Conservation (phyloP, 2,329 filamentous ascomycete genomes). For the Elsinoe arachidis region DNA sequence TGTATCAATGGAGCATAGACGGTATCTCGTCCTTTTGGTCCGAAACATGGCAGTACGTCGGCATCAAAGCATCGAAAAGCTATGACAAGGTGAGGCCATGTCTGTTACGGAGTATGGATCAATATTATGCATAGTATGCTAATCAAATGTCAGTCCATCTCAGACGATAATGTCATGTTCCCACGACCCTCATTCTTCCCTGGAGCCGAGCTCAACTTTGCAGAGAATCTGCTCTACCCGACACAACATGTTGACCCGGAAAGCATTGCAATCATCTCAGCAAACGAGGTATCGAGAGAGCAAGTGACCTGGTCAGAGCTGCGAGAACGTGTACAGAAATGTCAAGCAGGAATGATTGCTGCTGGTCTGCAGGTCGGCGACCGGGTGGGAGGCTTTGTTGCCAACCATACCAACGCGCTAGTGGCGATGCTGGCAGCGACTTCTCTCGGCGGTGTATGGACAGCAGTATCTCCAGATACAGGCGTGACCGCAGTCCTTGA, state of each 20-base stretch:
- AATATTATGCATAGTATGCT: conserved; percentile 7
- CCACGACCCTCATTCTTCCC: conserved; percentile 81
- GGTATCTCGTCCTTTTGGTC: conserved; percentile 73
- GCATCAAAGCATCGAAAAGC: conserved; percentile 57
- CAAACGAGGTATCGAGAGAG: conserved; percentile 63
- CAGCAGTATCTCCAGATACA: conserved; percentile 83
- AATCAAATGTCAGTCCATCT: conserved; percentile 52
- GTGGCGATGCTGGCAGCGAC: conserved; percentile 81
- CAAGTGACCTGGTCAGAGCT: conserved; percentile 69
- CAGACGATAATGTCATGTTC: conserved; percentile 62
- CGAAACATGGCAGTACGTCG: conserved; percentile 74
- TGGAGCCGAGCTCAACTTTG: conserved; percentile 76
- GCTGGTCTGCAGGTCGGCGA: conserved; percentile 55
- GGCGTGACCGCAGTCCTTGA: conserved; percentile 88
- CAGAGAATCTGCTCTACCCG: conserved; percentile 87
- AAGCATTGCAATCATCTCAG: conserved; percentile 65
- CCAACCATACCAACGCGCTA: conserved; percentile 79
- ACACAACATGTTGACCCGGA: conserved; percentile 48
- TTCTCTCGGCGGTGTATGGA: conserved; percentile 83
- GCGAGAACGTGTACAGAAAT: conserved; percentile 65
- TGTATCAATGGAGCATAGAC: conserved; percentile 78
- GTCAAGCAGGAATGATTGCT: conserved; percentile 60
- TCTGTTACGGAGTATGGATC: not conserved
- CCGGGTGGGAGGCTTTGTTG: conserved; percentile 65
- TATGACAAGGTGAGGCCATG: conserved; percentile 49